Percentiles rank a stretch among this genome's conserved stretches.
phyloP scores from a whole-genome alignment of 2,329 filamentous ascomycete genomes.

The Pleurostoma richardsiae region DNA sequence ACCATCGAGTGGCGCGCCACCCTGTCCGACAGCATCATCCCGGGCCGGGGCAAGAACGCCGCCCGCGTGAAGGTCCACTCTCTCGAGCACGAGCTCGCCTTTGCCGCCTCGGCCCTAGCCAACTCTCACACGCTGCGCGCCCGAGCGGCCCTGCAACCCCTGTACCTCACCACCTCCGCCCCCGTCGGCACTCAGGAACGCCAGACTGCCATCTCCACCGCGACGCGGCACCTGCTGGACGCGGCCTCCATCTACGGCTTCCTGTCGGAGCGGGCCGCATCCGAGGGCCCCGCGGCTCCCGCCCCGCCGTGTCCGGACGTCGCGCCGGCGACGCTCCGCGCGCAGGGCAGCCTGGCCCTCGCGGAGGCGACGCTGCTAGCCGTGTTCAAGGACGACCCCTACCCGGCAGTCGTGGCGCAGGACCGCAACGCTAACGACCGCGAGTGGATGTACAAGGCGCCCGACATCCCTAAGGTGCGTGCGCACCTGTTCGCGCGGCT shows the following conservation, averaged over 20 bases:
- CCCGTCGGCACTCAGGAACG: conserved; percentile 62
- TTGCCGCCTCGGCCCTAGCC: conserved; percentile 71
- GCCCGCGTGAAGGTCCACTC: conserved; percentile 65
- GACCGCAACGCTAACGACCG: conserved; percentile 76
- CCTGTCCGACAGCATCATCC: conserved; percentile 59
- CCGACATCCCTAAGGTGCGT: conserved; percentile 82
- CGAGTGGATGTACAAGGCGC: conserved; percentile 95
- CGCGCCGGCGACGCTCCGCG: conserved; percentile 44
- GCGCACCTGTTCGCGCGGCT: conserved; percentile 83
- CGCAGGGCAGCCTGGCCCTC: conserved; percentile 62
- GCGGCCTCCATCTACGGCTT: conserved; percentile 75
- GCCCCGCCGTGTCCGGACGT: conserved; percentile 48
- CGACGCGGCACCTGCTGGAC: conserved; percentile 72
- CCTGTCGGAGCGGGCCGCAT: conserved; percentile 53
- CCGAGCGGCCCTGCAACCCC: conserved; percentile 63
- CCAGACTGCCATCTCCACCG: conserved; percentile 62
- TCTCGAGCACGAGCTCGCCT: conserved; percentile 79
- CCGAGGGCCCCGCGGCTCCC: conserved; percentile 14
- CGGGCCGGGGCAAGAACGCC: conserved; percentile 51
- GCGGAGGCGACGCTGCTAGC: conserved; percentile 88
- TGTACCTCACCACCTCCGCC: conserved; percentile 62
- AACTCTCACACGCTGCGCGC: conserved; percentile 70
- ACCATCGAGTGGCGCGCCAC: conserved; percentile 82
- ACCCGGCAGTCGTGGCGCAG: conserved; percentile 76
- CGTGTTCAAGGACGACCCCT: conserved; percentile 91